Base-by-base conservation (phyloP, 495 filamentous ascomycete genomes). In the Bombardia bombarda region DNA sequence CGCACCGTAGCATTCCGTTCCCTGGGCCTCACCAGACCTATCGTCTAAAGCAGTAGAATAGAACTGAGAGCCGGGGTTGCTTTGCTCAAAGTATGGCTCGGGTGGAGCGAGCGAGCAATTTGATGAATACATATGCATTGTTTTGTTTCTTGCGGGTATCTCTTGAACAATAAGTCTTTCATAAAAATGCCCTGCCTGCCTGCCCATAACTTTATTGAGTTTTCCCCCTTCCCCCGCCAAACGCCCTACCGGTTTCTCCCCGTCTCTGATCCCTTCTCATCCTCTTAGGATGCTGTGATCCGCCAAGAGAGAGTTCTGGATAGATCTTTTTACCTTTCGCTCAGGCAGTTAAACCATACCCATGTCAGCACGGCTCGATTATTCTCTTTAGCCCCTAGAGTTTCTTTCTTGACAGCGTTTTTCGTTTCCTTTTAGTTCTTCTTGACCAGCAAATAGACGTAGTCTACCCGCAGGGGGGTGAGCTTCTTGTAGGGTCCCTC, bases 401-500 rank as follows among this genome's bases (percentile, higher is more conserved):
- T n/a, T n/a, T n/a, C n/a, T n/a, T n/a, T n/a, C n/a, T n/a, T n/a
- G n/a, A n/a, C n/a, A n/a, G n/a, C n/a, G n/a, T n/a, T n/a, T n/a
- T n/a, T n/a, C n/a, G n/a, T 16, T 23, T 38, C 19, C 9, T 38
- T 19, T n/a, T 20, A 32, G 42, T 13, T 43, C 13, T 88, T 90
- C 81, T 95, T 96, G 42, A 38, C 69, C 26, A 97, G 74, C 46
- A 99, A 73, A 63, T 97, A 99, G 34, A 94, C 78, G 58, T 97
- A 81, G 62, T 97, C 92, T 48, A 95, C 89, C 45, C 84, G 73
- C 58, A 96, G 62, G 3, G 86, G 79, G n/a, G 82, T 88, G 20
- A 97, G 78, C 70, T 90, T 94, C 75, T 93, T 95, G 59, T 92
- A 95, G 2, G 92, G 90, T 1, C 93, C 92, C 57, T 94, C 85